Base-by-base conservation (phyloP, 805 yeast species). In the Metschnikowia matae region DNA sequence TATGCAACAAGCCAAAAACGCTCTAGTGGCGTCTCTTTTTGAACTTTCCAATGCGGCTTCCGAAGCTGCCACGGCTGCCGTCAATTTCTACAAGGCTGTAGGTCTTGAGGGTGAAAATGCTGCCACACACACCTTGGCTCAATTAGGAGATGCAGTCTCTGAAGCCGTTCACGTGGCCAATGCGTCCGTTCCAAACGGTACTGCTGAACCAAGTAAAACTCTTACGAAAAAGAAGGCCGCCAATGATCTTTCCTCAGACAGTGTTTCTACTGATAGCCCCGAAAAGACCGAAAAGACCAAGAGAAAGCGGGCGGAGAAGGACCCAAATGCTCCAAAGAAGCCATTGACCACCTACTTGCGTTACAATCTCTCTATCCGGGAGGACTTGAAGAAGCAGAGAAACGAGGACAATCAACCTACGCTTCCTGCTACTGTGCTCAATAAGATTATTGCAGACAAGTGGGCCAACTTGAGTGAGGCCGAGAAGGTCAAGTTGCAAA, bases 271-370 rank as follows among this genome's bases (percentile, higher is more conserved):
- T 20, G 54, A 35, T 20, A 44, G 44, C 44, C 17, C 49, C 20
- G 51, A 48, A n/a, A 48, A 48, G 44, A 48, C 51, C 6, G 75
- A 75, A 66, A 75, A 73, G 57, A 68, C 67, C 50, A 84, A 81
- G 69, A 81, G 79, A 61, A 74, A 71, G 61, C 77, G 74, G 60
- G 72, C 65, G 36, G 75, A 70, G 48, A 75, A 70, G 59, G 98
- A 92, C 69, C 97, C 97, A 47, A 85, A 87, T 62, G 97, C 96
- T 41, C 99, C 99, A 52, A 89, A 88, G 77, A 90, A 90, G 63
- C 98, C 99, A 14, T 75, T 89, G 62, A 90, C 97, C 20, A 86
- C 88, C 41, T 91, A 83, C 73, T 87, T 92, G 67, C 75, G 77
- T 39, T 92, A 83, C 69, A 83, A 89, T 48, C 84, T 86, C 56